phyloP scores from a whole-genome alignment of 106 monocot genomes.

The Narthecium ossifragum region DNA sequence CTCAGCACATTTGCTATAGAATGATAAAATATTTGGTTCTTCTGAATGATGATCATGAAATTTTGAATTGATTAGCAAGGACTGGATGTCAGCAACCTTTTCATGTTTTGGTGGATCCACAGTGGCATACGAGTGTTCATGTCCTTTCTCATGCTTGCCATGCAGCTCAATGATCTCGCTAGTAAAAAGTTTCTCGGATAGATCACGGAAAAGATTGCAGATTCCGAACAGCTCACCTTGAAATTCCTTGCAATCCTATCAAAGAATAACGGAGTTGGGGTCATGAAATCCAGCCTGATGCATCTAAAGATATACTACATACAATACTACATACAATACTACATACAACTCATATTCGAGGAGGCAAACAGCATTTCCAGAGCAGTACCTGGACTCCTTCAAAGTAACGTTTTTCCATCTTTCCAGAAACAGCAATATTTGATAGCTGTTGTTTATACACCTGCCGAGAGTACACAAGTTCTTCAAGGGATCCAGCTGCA shows the following conservation, averaged over 20 bases:
- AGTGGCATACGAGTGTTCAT: background rate
- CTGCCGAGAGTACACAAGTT: conserved; percentile 84
- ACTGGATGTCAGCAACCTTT: conserved; percentile 9
- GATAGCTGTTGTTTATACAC: conserved; percentile 94
- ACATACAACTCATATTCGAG: background rate
- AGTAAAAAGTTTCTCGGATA: conserved; percentile 88
- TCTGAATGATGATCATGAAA: conserved; percentile 7
- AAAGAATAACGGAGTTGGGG: conserved; percentile 7
- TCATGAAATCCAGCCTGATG: too few relatives aligned
- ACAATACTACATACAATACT: background rate
- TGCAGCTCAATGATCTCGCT: conserved; percentile 75
- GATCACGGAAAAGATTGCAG: conserved; percentile 82
- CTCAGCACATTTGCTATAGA: conserved; percentile 4
- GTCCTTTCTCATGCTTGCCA: conserved; percentile 19
- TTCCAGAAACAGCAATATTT: conserved; percentile 94
- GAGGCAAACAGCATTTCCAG: background rate
- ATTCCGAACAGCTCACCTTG: conserved; percentile 96
- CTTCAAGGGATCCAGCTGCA: conserved; percentile 90
- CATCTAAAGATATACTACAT: too few relatives aligned
- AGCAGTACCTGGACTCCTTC: conserved; percentile 84
- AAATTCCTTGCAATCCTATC: conserved; percentile 90
- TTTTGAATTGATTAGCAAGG: conserved; percentile 4
- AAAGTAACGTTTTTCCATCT: conserved; percentile 90
- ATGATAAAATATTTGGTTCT: conserved; percentile 4
- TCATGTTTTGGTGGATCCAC: conserved; percentile 9